Base-by-base conservation (phyloP, 441 rosid genomes). In the Breynia disticha region DNA sequence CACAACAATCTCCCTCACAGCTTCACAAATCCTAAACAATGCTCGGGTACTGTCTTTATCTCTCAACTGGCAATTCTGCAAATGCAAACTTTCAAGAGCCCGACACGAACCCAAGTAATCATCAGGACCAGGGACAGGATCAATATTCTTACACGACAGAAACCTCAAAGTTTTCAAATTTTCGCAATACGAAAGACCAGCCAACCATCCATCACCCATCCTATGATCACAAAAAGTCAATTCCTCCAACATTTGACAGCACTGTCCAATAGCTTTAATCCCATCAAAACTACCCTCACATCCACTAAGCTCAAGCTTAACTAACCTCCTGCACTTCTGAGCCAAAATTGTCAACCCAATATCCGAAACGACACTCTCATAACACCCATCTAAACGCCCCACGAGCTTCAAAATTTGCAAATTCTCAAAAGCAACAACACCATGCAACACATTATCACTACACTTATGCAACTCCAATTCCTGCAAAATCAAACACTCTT, bases 251-350 rank as follows among this genome's bases (percentile, higher is more conserved):
- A 87, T 84, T 62, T 80, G 94, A 67, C 96, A 87, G 20, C 90
- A 82, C 64, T 87, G 90, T 47, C 96, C 94, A 0, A 84, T 76
- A 3, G 96, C 96, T 66, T 87, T 87, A 59, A 87, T 72, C 66
- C 94, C 90, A 66, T 80, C 88, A 16, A 74, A 87, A 42, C 96
- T 87, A 13, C 96, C 96, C 62, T 82, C 94, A 43, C 96, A 87
- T 44, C 82, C 90, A 67, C 76, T 63, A 7, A 80, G 75, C 57
- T 87, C 81, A 41, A 87, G 82, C 80, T 80, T 85, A 55, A 87
- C 86, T 55, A 88, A 63, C 67, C 96, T 63, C 59, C 62, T 76
- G 69, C 96, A 88, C 19, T 87, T 86, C 55, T 81, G 91, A 0
- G 96, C 91, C 61, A 88, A 59, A 18, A 85, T 63, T 3, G 95